Percentiles rank a stretch among this genome's conserved stretches.
phyloP scores from a whole-genome alignment of 2,329 filamentous ascomycete species.

The Chlorencoelia australis region DNA sequence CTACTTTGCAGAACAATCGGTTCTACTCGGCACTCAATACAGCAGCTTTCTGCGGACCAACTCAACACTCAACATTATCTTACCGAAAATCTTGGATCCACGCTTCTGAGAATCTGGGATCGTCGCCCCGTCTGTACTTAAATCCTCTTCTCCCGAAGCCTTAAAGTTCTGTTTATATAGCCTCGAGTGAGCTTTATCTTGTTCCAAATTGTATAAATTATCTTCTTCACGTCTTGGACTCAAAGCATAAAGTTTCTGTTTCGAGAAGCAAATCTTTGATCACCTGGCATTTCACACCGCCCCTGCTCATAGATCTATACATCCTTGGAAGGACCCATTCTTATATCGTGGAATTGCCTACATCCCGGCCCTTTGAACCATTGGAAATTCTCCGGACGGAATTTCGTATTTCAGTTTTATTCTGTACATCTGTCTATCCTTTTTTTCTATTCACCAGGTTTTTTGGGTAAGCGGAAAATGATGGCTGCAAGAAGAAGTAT shows the following conservation, averaged over 20 bases:
- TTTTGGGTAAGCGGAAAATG: slow-evolving; percentile 17
- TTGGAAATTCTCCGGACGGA: slow-evolving; percentile 3
- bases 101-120: not conserved
- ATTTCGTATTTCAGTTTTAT: not conserved
- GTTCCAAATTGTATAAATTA: slow-evolving; percentile 1
- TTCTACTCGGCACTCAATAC: too few species aligned
- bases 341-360: slow-evolving; percentile 5
- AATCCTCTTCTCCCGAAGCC: not conserved
- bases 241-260: slow-evolving; percentile 7
- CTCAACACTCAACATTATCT: too few species aligned
- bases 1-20: too few species aligned
- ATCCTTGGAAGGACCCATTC: slow-evolving; percentile 7
- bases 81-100: slow-evolving; percentile 2
- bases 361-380: slow-evolving; percentile 1
- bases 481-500: slow-evolving; percentile 27
- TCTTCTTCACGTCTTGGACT: not conserved
- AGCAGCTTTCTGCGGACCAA: too few species aligned
- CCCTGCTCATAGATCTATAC: slow-evolving; percentile 6
- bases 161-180: not conserved
- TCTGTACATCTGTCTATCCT: slow-evolving; percentile 3
- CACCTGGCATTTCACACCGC: slow-evolving; percentile 8
- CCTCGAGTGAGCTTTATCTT: slow-evolving; percentile 6
- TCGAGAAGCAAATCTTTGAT: slow-evolving; percentile 2
- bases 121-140: slow-evolving; percentile 2
- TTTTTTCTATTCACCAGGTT: not conserved